A percentile compares a stretch with the other conserved stretches of the same genome.
These are phyloP conservation scores for Scolecobasidium constrictum DNA, from an alignment of 2,329 filamentous ascomycete genomes.

Conservation along the genomic window DNA sequence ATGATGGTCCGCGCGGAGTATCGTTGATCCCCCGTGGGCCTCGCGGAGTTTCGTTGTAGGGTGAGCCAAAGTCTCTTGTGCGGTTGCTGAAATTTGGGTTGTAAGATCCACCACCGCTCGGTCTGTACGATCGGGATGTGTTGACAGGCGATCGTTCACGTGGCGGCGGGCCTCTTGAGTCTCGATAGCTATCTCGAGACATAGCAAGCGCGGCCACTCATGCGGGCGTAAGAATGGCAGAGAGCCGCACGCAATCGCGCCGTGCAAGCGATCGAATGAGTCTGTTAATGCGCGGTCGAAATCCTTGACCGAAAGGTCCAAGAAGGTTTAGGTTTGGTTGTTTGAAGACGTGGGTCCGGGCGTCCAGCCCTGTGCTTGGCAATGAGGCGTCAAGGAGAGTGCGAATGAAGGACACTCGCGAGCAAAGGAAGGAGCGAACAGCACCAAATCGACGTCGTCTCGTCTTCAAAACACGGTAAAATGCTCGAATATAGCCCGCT, in stretches of 20 bases:
- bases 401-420: no score
- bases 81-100: neutral
- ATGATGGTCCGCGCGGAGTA: neutral
- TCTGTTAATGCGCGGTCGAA: neutral
- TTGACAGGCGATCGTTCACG: neutral
- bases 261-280: neutral
- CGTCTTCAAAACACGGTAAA: no score
- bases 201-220: neutral
- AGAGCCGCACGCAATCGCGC: neutral
- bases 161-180: neutral
- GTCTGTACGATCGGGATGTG: neutral
- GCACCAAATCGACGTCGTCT: no score
- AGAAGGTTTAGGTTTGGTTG: conserved; percentile 1
- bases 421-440: no score
- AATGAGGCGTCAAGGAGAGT: neutral
- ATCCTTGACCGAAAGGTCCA: neutral
- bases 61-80: neutral
- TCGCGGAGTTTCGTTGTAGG: conserved; percentile 5
- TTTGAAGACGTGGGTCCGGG: no score
- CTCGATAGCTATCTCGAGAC: neutral
- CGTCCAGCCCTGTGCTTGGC: neutral
- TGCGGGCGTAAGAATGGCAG: neutral
- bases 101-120: neutral
- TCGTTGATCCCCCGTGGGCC: conserved; percentile 5
- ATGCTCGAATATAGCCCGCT: no score